phyloP scores from a whole-genome alignment of 176 grass and related monocot genomes.

The Avena eriantha region DNA sequence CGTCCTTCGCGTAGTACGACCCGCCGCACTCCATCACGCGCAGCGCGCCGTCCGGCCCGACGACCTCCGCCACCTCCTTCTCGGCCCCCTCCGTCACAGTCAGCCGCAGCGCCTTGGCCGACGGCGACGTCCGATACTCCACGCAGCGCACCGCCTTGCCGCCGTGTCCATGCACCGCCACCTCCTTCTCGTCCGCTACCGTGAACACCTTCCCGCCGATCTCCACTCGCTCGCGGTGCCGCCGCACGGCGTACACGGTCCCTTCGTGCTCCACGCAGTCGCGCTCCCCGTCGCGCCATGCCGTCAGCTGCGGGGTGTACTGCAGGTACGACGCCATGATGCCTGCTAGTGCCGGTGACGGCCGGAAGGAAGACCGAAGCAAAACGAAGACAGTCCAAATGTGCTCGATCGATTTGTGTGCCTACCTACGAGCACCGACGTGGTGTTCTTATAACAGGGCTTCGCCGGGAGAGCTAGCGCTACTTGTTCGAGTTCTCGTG shows the following conservation, averaged over 20 bases:
- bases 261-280: constrained; percentile 27
- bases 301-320: constrained; percentile 10
- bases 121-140: not conserved
- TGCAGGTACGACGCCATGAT: not conserved
- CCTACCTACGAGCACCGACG: not conserved
- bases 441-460: not conserved
- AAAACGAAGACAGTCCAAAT: not conserved
- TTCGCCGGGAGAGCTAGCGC: not conserved
- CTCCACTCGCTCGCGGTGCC: not conserved
- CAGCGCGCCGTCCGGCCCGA: constrained; percentile 1
- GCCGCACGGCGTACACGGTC: not conserved
- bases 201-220: constrained; percentile 16
- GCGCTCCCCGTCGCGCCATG: not conserved
- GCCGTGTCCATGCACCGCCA: not conserved
- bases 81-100: not conserved
- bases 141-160: not conserved
- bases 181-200: constrained; percentile 5
- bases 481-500: not conserved
- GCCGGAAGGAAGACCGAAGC: not conserved
- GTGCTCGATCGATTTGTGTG: no score
- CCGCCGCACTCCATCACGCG: not conserved
- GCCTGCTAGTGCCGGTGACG: no score
- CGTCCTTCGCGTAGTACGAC: not conserved
- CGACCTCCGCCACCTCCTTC: constrained; percentile 23
- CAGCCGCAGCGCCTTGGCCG: not conserved